These are phyloP conservation scores for Aspergillus sp. DNA, from an alignment of 2,329 filamentous ascomycete species.

Conservation along the genomic window DNA sequence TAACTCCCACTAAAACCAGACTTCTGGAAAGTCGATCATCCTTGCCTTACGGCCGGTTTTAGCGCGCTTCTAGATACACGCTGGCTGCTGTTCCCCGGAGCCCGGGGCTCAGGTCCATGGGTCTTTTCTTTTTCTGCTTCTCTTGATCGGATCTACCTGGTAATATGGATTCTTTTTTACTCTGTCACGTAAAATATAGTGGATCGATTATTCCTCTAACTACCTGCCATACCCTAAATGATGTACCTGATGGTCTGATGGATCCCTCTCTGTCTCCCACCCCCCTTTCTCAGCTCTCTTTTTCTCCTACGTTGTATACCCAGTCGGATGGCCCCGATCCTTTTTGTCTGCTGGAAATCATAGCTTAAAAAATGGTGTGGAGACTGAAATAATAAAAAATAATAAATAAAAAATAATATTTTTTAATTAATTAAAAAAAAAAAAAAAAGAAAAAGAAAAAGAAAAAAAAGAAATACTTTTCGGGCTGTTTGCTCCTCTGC, in stretches of 20 bases:
- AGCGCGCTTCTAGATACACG: slow-evolving; percentile 24
- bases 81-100: slow-evolving; percentile 30
- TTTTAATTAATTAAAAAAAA: background rate
- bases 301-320: no score
- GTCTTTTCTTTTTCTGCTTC: slow-evolving; percentile 10
- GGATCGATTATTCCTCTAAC: no score
- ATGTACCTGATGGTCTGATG: no score
- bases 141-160: slow-evolving; percentile 8
- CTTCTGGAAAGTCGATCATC: slow-evolving; percentile 31
- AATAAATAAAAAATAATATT: background rate
- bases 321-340: background rate
- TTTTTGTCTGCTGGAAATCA: background rate
- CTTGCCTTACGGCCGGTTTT: slow-evolving; percentile 24
- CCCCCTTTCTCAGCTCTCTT: no score
- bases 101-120: slow-evolving; percentile 27
- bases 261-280: no score
- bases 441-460: slow-evolving; percentile 1
- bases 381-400: background rate
- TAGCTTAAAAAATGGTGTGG: background rate
- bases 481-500: no score
- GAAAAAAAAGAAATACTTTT: background rate
- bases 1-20: slow-evolving; percentile 29
- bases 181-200: background rate
- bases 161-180: slow-evolving; percentile 2
- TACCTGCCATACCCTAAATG: no score